These are phyloP conservation scores for Seiridium unicorne DNA, from an alignment of 2,329 filamentous ascomycete species.

Conservation along the genomic window DNA sequence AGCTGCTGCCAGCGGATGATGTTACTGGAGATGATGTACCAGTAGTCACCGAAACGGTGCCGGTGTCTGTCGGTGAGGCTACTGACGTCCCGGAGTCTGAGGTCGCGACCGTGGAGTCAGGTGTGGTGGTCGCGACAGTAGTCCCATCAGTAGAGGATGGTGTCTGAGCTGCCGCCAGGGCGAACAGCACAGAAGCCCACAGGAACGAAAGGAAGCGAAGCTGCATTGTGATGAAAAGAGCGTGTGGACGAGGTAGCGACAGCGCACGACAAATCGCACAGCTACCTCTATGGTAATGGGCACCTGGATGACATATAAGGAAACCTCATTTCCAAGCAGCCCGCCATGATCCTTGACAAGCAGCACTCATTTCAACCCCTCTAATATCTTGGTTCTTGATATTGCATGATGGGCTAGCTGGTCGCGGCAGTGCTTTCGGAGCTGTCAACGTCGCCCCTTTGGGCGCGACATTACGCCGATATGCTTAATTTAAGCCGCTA, in stretches of 20 bases:
- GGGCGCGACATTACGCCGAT: neutral
- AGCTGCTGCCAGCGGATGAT: slow-evolving; percentile 14
- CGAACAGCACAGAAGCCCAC: slow-evolving; percentile 26
- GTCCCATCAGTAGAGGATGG: slow-evolving; percentile 22
- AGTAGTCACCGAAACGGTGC: slow-evolving; percentile 11
- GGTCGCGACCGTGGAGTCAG: slow-evolving; percentile 11
- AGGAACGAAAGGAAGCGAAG: slow-evolving; percentile 23
- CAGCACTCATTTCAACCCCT: slow-evolving; percentile 9
- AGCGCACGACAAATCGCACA: slow-evolving; percentile 3
- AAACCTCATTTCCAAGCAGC: neutral
- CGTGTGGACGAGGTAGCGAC: slow-evolving; percentile 15
- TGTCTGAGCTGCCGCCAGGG: slow-evolving; percentile 29
- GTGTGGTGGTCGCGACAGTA: slow-evolving; percentile 13
- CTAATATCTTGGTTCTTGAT: slow-evolving; percentile 18
- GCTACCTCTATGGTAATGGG: neutral
- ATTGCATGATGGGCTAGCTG: slow-evolving; percentile 7
- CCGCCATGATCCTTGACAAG: neutral
- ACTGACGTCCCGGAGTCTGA: slow-evolving; percentile 5
- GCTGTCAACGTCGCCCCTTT: neutral
- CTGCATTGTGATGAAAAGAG: slow-evolving; percentile 18
- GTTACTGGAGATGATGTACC: slow-evolving; percentile 7
- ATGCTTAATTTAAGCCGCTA: slow-evolving; percentile 14
- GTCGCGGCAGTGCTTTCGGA: neutral
- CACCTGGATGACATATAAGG: slow-evolving; percentile 18
- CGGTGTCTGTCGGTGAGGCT: slow-evolving; percentile 6